These are phyloP conservation scores for Musa acuminata DNA, from an alignment of 176 grass and related monocot genomes.

Conservation along the genomic window DNA sequence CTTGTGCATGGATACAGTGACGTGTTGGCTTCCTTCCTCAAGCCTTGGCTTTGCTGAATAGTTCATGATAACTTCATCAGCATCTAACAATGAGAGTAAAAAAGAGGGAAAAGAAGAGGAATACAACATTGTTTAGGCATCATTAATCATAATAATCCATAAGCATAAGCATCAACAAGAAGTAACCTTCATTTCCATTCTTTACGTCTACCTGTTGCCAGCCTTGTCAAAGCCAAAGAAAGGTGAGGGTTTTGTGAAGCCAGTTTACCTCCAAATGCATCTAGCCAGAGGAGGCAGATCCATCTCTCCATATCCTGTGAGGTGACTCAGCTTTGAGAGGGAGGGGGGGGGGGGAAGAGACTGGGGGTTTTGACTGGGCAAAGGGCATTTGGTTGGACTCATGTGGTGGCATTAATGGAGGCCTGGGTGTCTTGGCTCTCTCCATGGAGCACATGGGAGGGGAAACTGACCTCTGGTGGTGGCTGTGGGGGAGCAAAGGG, in stretches of 20 bases:
- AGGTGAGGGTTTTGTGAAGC: no score
- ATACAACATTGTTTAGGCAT: no score
- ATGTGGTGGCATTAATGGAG: slow-evolving; percentile 14
- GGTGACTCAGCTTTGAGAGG: neutral
- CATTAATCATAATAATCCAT: no score
- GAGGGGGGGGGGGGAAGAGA: neutral
- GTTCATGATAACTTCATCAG: no score
- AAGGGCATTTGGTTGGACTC: slow-evolving; percentile 13
- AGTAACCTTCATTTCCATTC: no score
- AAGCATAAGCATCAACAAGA: no score
- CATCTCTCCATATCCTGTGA: no score
- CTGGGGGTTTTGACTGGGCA: neutral
- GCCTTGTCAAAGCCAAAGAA: neutral
- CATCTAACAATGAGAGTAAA: no score
- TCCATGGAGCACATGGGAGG: slow-evolving; percentile 13
- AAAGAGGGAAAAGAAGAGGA: no score
- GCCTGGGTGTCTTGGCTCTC: neutral
- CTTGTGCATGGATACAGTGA: neutral
- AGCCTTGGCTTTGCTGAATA: neutral
- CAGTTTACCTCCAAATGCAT: no score
- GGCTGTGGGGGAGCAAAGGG: neutral
- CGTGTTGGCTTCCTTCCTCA: neutral
- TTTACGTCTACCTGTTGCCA: no score
- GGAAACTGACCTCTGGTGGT: neutral
- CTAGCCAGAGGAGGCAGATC: no score